phyloP scores from a whole-genome alignment of 108 stramenopile species.

The Bacterosira constricta region DNA sequence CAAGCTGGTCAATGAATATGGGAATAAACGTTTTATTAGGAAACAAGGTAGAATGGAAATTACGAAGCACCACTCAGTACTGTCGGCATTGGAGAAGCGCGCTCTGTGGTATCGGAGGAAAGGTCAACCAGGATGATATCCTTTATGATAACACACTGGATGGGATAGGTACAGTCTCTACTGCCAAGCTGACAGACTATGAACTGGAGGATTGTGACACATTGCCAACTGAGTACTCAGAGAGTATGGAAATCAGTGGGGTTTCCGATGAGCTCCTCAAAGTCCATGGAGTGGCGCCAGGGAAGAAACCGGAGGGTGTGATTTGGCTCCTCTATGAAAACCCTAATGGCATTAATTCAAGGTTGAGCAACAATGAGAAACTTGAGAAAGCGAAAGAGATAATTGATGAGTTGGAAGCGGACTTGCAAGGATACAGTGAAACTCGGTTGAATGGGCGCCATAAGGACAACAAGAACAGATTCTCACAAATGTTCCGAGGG shows the following conservation, averaged over 20 bases:
- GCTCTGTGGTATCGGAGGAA: background rate
- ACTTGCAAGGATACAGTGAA: background rate
- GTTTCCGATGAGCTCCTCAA: background rate
- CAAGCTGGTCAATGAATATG: background rate
- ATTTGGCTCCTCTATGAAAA: background rate
- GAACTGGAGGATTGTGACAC: too few species aligned
- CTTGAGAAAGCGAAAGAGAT: background rate
- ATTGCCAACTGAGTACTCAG: background rate
- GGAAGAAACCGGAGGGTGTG: background rate
- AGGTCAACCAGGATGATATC: too few species aligned
- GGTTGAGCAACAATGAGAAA: background rate
- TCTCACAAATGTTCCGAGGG: constrained; percentile 8
- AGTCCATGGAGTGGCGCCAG: background rate
- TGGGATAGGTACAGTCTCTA: background rate
- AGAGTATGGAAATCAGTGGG: background rate
- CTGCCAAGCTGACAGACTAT: too few species aligned
- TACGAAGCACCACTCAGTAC: background rate
- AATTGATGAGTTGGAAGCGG: background rate
- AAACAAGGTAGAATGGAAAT: too few species aligned
- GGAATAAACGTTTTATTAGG: too few species aligned
- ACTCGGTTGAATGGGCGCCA: background rate
- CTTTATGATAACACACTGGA: background rate
- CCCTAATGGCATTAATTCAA: background rate
- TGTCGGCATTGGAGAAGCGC: background rate
- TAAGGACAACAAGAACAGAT: background rate